phyloP scores from a whole-genome alignment of 2,329 filamentous ascomycete species.

The Trichoderma arundinaceum region DNA sequence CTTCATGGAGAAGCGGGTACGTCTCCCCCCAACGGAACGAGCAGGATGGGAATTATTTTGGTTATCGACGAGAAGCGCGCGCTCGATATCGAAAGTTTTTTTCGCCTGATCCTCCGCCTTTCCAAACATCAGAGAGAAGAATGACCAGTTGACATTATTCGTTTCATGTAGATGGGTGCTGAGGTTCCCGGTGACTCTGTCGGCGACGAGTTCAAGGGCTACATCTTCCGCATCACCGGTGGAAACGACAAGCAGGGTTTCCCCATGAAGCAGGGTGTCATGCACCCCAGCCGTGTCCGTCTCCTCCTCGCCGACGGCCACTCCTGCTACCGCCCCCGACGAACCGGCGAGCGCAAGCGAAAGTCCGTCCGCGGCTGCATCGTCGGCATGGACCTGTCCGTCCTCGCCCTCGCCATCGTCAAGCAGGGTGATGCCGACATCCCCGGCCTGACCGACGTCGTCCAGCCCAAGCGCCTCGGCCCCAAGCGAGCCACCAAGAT shows the following conservation, averaged over 20 bases:
- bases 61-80: slow-evolving; percentile 30
- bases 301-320: slow-evolving; percentile 95
- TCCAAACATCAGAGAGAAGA: not conserved
- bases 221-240: slow-evolving; percentile 99
- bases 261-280: slow-evolving; percentile 99
- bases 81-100: slow-evolving; percentile 13
- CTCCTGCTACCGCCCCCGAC: slow-evolving; percentile 99
- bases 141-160: slow-evolving; percentile 9
- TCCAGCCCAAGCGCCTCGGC: slow-evolving; percentile 98
- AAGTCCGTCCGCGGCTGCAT: slow-evolving; percentile 99
- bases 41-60: slow-evolving; percentile 3
- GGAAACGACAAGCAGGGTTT: slow-evolving; percentile 99
- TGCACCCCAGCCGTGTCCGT: slow-evolving; percentile 97
- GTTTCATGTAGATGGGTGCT: slow-evolving; percentile 72
- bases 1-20: slow-evolving; percentile 97
- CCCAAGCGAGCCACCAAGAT: slow-evolving; percentile 99
- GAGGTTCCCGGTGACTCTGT: slow-evolving; percentile 93
- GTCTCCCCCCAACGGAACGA: slow-evolving; percentile 45
- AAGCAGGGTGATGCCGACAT: slow-evolving; percentile 97
- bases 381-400: slow-evolving; percentile 92
- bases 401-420: slow-evolving; percentile 92
- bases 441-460: slow-evolving; percentile 94
- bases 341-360: slow-evolving; percentile 98
- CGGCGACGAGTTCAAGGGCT: slow-evolving; percentile 99
- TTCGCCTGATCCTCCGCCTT: not conserved